These are phyloP conservation scores for Heliosperma pusillum DNA, from an alignment of 148 eudicot species.

Conservation along the genomic window DNA sequence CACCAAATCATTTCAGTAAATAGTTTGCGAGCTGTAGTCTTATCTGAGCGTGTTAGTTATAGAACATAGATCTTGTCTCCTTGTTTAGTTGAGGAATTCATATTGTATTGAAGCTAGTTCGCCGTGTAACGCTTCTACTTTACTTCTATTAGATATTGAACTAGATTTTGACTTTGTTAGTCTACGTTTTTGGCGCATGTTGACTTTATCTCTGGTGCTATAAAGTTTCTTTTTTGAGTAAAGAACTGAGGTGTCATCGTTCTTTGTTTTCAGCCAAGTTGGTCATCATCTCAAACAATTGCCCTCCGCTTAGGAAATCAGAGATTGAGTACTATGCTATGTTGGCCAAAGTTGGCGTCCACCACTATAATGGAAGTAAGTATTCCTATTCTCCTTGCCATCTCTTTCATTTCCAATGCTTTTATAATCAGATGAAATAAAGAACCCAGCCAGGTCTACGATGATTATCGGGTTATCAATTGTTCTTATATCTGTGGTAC, in stretches of 20 bases:
- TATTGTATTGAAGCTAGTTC: background rate
- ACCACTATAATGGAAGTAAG: slow-evolving; percentile 92
- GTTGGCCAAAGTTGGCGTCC: slow-evolving; percentile 83
- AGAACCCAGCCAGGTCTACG: background rate
- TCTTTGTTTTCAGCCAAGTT: slow-evolving; percentile 50
- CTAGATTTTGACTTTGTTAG: background rate
- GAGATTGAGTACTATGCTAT: slow-evolving; percentile 94
- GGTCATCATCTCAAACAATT: slow-evolving; percentile 78
- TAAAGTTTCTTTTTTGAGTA: background rate
- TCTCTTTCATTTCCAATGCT: background rate
- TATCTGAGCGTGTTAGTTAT: no score
- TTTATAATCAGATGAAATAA: background rate
- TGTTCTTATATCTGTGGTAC: background rate
- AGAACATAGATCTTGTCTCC: background rate
- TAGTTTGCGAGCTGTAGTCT: no score
- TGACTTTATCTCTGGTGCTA: background rate
- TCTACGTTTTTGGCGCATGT: background rate
- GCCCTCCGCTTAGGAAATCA: slow-evolving; percentile 81
- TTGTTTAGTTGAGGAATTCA: background rate
- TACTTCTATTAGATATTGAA: background rate
- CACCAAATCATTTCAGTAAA: no score
- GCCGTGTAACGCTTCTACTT: background rate
- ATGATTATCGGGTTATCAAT: background rate
- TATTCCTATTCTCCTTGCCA: background rate
- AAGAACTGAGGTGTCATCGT: no score